Percentiles rank a stretch among this genome's conserved stretches.
Conservation (phyloP, 139 green algal species). For the Micractinium sp. region DNA sequence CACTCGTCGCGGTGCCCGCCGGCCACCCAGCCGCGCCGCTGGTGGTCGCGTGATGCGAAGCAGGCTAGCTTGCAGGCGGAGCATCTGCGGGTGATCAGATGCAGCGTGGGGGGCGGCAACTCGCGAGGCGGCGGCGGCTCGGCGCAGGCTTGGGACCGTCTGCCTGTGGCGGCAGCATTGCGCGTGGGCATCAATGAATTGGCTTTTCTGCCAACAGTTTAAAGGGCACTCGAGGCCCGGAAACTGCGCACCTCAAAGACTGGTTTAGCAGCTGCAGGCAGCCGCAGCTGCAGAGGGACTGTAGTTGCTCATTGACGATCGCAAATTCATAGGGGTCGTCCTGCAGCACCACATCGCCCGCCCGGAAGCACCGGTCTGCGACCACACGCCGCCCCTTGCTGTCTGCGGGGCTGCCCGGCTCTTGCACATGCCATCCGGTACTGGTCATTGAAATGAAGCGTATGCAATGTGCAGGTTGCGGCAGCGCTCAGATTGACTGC, state of each 20-base stretch:
- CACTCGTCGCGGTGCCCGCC: constrained; percentile 68
- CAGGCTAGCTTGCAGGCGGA: constrained; percentile 56
- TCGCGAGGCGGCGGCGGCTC: not conserved
- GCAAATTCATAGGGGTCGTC: not conserved
- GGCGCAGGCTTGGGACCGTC: not conserved
- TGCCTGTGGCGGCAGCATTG: not conserved
- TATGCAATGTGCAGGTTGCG: not conserved
- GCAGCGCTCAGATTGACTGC: not conserved
- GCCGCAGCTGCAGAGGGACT: not conserved
- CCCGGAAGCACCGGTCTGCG: not conserved
- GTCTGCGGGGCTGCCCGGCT: not conserved
- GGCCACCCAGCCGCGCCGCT: constrained; percentile 64
- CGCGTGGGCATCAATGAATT: not conserved
- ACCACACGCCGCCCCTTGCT: not conserved
- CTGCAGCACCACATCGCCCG: not conserved
- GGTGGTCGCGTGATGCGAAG: constrained; percentile 64
- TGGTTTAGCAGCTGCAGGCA: not conserved
- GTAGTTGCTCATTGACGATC: not conserved
- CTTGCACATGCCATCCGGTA: not conserved
- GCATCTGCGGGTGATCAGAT: constrained; percentile 39
- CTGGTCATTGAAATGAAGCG: not conserved
- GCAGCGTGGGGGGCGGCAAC: not conserved
- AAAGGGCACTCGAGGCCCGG: not conserved
- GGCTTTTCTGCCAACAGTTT: not conserved
- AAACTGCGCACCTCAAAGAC: not conserved